Conservation (phyloP, 441 rosid genomes). For the Bruguiera hainesii region DNA sequence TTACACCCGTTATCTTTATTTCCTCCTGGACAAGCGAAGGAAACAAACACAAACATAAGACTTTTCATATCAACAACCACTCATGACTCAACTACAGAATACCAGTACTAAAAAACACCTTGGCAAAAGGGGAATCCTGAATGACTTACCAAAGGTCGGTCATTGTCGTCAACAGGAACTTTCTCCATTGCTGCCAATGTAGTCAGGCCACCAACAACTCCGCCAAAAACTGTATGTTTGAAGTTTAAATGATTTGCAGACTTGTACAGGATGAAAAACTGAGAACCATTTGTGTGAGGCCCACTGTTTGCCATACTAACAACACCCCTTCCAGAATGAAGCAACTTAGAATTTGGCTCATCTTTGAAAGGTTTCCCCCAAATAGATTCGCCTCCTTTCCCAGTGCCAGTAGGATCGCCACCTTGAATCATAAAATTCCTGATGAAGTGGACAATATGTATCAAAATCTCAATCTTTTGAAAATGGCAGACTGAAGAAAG, state of each 20-base stretch:
- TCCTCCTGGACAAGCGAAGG: slow-evolving; percentile 60
- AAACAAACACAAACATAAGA: slow-evolving; percentile 12
- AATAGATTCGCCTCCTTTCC: slow-evolving; percentile 88
- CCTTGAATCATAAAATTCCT: slow-evolving; percentile 99
- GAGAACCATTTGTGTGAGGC: slow-evolving; percentile 95
- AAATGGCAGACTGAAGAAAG: slow-evolving; percentile 1
- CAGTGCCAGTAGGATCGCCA: slow-evolving; percentile 96
- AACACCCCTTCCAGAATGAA: slow-evolving; percentile 89
- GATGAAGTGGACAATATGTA: slow-evolving; percentile 6
- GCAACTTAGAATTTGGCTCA: slow-evolving; percentile 82
- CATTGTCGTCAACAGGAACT: slow-evolving; percentile 76
- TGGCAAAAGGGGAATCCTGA: slow-evolving; percentile 27
- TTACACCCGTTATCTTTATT: slow-evolving; percentile 65
- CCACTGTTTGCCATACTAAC: slow-evolving; percentile 99
- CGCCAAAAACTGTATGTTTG: slow-evolving; percentile 91
- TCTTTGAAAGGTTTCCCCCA: slow-evolving; percentile 98
- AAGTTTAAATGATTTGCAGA: slow-evolving; percentile 90
- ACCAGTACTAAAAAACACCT: slow-evolving; percentile 15
- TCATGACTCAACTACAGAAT: slow-evolving; percentile 1
- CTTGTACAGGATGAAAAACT: slow-evolving; percentile 93
- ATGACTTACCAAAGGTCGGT: slow-evolving; percentile 67
- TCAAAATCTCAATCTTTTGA: not conserved
- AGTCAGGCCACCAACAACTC: slow-evolving; percentile 85
- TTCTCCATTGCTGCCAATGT: slow-evolving; percentile 86
- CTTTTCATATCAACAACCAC: not conserved